Conservation (phyloP, 164 flowering plant genomes). For the Santalum album region DNA sequence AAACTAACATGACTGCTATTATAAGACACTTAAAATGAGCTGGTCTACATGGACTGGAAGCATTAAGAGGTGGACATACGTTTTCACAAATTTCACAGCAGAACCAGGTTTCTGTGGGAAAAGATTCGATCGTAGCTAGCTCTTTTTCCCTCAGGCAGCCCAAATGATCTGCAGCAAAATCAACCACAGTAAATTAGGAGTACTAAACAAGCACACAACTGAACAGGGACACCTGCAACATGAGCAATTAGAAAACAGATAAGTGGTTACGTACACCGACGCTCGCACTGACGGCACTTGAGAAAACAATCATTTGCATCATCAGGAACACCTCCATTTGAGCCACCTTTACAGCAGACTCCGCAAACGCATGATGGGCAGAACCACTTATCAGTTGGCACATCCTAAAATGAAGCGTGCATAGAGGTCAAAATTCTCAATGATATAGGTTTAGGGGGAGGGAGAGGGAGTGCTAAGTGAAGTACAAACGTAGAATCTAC, state of each 20-base stretch:
- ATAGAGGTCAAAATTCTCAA: background rate
- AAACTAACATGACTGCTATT: too few species aligned
- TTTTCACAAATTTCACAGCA: constrained; percentile 56
- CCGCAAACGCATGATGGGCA: constrained; percentile 79
- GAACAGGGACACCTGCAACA: background rate
- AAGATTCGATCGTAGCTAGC: constrained; percentile 7
- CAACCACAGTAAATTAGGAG: background rate
- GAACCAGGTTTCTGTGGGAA: constrained; percentile 48
- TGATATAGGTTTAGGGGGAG: background rate
- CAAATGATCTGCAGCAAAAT: constrained; percentile 54
- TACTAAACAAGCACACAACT: background rate
- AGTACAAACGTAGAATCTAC: constrained; percentile 30
- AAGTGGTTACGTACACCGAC: constrained; percentile 48
- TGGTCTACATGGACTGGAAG: too few species aligned
- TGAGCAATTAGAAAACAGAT: background rate
- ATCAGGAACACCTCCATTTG: constrained; percentile 14
- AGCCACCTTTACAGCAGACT: constrained; percentile 41
- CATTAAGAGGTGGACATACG: constrained; percentile 36
- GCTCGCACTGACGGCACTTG: constrained; percentile 66
- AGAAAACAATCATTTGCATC: constrained; percentile 19
- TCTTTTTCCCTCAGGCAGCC: constrained; percentile 40
- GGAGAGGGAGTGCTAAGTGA: too few species aligned
- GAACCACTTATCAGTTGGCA: constrained; percentile 86
- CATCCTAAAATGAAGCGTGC: constrained; percentile 25
- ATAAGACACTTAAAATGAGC: too few species aligned